phyloP scores from a whole-genome alignment of 2,329 filamentous ascomycete species.

The Cordyceps cicadae region DNA sequence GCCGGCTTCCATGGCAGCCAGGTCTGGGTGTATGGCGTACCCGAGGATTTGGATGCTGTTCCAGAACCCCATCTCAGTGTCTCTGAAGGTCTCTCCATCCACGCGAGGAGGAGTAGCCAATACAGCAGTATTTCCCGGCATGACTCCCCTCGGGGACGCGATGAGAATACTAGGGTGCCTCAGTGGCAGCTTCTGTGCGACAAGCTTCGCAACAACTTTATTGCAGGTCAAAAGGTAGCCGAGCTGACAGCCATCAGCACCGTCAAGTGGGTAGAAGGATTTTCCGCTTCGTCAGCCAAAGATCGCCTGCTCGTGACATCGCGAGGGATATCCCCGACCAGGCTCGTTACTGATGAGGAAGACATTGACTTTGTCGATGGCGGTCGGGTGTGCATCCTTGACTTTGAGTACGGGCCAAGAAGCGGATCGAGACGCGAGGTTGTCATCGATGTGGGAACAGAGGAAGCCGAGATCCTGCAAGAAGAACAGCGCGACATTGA shows the following conservation, averaged over 20 bases:
- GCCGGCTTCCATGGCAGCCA: slow-evolving; percentile 65
- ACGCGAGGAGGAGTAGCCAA: slow-evolving; percentile 25
- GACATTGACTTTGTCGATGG: slow-evolving; percentile 70
- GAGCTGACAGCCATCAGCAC: slow-evolving; percentile 58
- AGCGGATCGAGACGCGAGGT: slow-evolving; percentile 51
- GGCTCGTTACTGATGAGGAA: slow-evolving; percentile 57
- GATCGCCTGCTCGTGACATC: slow-evolving; percentile 63
- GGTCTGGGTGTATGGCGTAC: slow-evolving; percentile 72
- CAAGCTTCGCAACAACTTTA: slow-evolving; percentile 60
- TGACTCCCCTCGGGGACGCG: slow-evolving; percentile 23
- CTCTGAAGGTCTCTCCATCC: slow-evolving; percentile 15
- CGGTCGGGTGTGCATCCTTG: slow-evolving; percentile 62
- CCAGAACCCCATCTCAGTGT: slow-evolving; percentile 32
- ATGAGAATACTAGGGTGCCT: slow-evolving; percentile 36
- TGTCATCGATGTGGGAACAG: slow-evolving; percentile 66
- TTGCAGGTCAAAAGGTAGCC: slow-evolving; percentile 57
- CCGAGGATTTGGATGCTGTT: slow-evolving; percentile 59
- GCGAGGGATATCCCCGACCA: slow-evolving; percentile 54
- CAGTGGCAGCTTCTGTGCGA: slow-evolving; percentile 65
- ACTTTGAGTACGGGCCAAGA: slow-evolving; percentile 57
- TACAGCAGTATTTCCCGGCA: slow-evolving; percentile 24
- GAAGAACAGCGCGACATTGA: slow-evolving; percentile 69
- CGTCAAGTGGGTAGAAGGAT: slow-evolving; percentile 62
- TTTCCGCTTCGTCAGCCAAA: slow-evolving; percentile 37
- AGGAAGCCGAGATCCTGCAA: slow-evolving; percentile 59